phyloP scores from a whole-genome alignment of 805 yeast species.

The Helenozyma baotianmanensis region DNA sequence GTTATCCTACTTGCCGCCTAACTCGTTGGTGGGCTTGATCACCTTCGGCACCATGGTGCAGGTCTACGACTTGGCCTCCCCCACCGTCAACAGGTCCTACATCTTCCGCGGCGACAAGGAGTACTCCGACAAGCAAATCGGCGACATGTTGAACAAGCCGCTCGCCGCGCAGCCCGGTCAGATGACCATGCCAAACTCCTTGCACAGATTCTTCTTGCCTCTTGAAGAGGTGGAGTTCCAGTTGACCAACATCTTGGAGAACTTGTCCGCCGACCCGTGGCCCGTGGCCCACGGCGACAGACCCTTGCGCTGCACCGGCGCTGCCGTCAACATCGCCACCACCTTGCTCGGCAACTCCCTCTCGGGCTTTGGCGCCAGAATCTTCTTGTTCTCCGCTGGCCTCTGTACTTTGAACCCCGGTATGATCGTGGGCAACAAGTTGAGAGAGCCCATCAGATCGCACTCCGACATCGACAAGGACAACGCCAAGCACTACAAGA shows the following conservation, averaged over 20 bases:
- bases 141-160: constrained; percentile 44
- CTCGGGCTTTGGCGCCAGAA: constrained; percentile 82
- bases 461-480: constrained; percentile 96
- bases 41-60: constrained; percentile 89
- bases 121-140: constrained; percentile 64
- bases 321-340: constrained; percentile 83
- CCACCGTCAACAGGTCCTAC: constrained; percentile 65
- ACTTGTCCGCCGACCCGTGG: constrained; percentile 82
- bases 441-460: constrained; percentile 95
- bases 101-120: constrained; percentile 90
- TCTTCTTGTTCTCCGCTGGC: constrained; percentile 89
- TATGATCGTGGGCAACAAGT: constrained; percentile 81
- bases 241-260: constrained; percentile 73
- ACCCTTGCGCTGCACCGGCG: constrained; percentile 88
- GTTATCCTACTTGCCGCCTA: constrained; percentile 78
- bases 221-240: constrained; percentile 78
- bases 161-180: constrained; percentile 22
- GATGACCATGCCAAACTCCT: constrained; percentile 24
- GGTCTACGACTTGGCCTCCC: constrained; percentile 72
- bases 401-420: constrained; percentile 96
- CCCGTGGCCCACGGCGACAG: constrained; percentile 77
- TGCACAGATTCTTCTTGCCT: constrained; percentile 66
- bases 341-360: constrained; percentile 76
- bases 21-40: constrained; percentile 80
- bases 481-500: constrained; percentile 77